Percentiles rank a stretch among this genome's conserved stretches.
Evolutionary conservation across 1,284 basidiomycete genomes (phyloP).

Genomic region (Pisolithus thermaeus): DNA sequence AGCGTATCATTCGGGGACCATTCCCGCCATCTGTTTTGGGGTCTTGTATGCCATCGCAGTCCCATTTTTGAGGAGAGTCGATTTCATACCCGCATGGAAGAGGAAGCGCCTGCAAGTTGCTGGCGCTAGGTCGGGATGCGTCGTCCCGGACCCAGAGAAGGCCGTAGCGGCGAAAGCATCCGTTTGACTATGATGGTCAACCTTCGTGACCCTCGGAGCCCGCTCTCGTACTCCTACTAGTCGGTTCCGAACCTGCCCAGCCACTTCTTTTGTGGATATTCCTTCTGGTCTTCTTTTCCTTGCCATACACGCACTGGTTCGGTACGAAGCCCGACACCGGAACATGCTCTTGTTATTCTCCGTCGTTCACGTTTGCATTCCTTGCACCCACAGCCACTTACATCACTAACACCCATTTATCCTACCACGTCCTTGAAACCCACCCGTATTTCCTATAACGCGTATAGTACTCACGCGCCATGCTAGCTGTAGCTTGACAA

Average conservation of each 20-base stretch:
- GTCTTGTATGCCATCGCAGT: constrained; percentile 28
- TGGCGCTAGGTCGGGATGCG: not conserved
- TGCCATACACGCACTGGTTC: no score
- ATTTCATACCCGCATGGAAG: constrained; percentile 29
- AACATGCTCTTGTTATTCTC: not conserved
- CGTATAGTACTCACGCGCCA: no score
- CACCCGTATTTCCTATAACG: no score
- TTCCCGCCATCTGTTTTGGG: constrained; percentile 29
- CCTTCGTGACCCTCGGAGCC: no score
- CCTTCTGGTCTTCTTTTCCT: not conserved
- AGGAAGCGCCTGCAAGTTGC: constrained; percentile 23
- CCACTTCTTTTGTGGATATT: not conserved
- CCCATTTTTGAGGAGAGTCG: constrained; percentile 26
- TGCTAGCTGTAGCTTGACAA: no score
- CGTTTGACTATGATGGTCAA: no score
- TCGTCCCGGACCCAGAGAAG: not conserved
- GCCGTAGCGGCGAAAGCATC: not conserved
- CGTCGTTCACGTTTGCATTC: not conserved
- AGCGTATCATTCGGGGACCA: constrained; percentile 28
- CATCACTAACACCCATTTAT: no score
- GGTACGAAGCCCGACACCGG: not conserved
- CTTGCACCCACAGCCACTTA: no score
- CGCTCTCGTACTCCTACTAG: no score
- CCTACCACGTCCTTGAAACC: no score
- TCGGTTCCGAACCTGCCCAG: not conserved